Evolutionary conservation across 805 yeast genomes (phyloP).

Genomic region (Starmera quercuum): DNA sequence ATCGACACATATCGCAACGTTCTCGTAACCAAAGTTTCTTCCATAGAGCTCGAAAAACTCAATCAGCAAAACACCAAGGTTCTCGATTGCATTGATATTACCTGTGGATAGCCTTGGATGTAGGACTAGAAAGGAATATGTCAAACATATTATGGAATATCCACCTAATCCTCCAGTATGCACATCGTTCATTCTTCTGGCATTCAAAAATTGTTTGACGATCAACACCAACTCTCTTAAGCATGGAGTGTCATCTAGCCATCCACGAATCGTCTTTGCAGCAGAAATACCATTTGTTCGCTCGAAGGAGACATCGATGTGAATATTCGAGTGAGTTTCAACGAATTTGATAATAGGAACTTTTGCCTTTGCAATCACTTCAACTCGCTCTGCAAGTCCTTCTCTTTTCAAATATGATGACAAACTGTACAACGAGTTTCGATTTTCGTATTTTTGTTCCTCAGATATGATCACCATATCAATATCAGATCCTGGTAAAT

Average conservation of each 20-base stretch:
- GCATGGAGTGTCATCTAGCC: slow-evolving; percentile 73
- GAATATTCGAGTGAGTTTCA: slow-evolving; percentile 62
- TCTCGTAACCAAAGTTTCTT: slow-evolving; percentile 77
- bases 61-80: slow-evolving; percentile 77
- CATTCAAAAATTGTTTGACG: slow-evolving; percentile 76
- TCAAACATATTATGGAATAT: slow-evolving; percentile 82
- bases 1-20: slow-evolving; percentile 58
- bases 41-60: slow-evolving; percentile 94
- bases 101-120: slow-evolving; percentile 74
- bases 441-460: slow-evolving; percentile 47
- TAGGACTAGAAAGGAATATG: slow-evolving; percentile 64
- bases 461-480: slow-evolving; percentile 81
- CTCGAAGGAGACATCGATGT: slow-evolving; percentile 87
- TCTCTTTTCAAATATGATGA: slow-evolving; percentile 59
- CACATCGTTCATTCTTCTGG: slow-evolving; percentile 75
- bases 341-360: slow-evolving; percentile 92
- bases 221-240: slow-evolving; percentile 74
- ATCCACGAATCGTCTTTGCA: slow-evolving; percentile 65
- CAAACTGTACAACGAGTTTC: slow-evolving; percentile 62
- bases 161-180: slow-evolving; percentile 95
- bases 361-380: slow-evolving; percentile 82
- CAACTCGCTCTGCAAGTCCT: slow-evolving; percentile 62
- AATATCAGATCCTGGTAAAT: slow-evolving; percentile 91
- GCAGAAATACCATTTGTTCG: slow-evolving; percentile 77
- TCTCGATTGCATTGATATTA: slow-evolving; percentile 59